phyloP scores from a whole-genome alignment of 1,284 basidiomycete species.

The Sparassis latifolia region DNA sequence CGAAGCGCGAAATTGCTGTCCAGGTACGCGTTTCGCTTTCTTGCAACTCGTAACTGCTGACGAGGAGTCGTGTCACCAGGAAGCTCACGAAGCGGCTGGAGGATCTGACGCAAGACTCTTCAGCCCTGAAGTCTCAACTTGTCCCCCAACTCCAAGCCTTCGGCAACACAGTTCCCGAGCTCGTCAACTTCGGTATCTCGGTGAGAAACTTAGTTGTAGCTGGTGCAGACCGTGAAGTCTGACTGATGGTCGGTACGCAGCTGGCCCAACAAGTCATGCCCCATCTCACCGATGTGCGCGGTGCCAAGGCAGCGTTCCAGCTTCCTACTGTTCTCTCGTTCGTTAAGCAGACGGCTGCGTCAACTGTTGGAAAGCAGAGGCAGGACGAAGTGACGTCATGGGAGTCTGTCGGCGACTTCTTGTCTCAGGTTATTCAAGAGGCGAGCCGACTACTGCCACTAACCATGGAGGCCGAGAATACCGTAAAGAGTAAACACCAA shows the following conservation, averaged over 20 bases:
- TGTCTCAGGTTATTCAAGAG: conserved; percentile 67
- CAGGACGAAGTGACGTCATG: conserved; percentile 64
- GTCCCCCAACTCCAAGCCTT: conserved; percentile 68
- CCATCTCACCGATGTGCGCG: conserved; percentile 70
- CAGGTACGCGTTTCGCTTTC: conserved; percentile 43
- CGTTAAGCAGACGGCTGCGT: conserved; percentile 65
- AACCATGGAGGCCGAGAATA: conserved; percentile 71
- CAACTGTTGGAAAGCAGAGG: conserved; percentile 65
- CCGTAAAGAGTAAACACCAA: conserved; percentile 62
- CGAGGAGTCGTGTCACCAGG: conserved; percentile 32
- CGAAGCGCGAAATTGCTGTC: conserved; percentile 77
- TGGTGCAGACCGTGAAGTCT: neutral
- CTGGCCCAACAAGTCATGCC: conserved; percentile 83
- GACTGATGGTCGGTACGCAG: conserved; percentile 28
- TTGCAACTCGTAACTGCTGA: neutral
- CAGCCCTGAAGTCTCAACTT: conserved; percentile 66
- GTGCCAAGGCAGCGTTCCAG: conserved; percentile 72
- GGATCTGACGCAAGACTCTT: conserved; percentile 65
- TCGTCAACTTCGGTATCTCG: conserved; percentile 86
- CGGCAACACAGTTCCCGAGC: conserved; percentile 67
- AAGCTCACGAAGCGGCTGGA: conserved; percentile 83
- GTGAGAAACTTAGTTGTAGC: conserved; percentile 34
- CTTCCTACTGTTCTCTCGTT: conserved; percentile 65
- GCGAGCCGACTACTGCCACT: conserved; percentile 64
- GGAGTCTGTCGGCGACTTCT: conserved; percentile 69